A percentile compares a stretch with the other conserved stretches of the same genome.
phyloP scores from a whole-genome alignment of 768 basidiomycete genomes.

The Roridomyces roridus region DNA sequence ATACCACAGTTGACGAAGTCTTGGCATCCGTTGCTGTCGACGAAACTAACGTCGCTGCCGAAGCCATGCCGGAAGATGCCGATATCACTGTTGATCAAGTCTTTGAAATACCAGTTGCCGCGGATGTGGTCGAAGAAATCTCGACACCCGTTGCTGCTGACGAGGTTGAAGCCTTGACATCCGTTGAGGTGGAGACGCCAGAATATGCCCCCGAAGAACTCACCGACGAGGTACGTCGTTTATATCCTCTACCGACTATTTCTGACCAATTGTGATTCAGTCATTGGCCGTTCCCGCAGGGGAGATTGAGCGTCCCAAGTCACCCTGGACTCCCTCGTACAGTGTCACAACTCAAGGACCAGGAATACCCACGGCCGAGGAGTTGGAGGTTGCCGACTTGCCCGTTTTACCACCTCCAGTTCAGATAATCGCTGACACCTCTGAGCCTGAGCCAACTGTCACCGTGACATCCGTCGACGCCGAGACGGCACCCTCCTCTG shows the following conservation, averaged over 20 bases:
- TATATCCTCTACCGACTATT: no score
- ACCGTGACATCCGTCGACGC: conserved; percentile 7
- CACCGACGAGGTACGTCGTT: neutral
- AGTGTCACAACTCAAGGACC: conserved; percentile 31
- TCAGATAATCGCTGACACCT: neutral
- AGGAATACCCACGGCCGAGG: conserved; percentile 10
- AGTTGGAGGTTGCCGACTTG: conserved; percentile 12
- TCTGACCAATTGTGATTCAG: neutral
- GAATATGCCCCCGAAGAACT: no score
- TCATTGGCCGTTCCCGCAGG: neutral
- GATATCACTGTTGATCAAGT: no score
- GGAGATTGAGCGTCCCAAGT: conserved; percentile 19
- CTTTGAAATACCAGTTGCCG: no score
- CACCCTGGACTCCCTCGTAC: conserved; percentile 41
- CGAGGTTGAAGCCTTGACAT: no score
- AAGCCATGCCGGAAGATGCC: no score
- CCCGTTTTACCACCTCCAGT: conserved; percentile 9
- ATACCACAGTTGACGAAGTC: no score
- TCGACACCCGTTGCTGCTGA: no score
- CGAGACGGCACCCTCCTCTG: neutral
- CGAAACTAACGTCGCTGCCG: no score
- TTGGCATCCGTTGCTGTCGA: no score
- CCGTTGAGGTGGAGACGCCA: no score
- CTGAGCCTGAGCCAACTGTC: conserved; percentile 7
- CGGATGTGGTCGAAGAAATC: no score